A percentile compares a stretch with the other conserved stretches of the same genome.
These are phyloP conservation scores for Angomonas ambiguus DNA, from an alignment of 208 protist genomes.

Conservation along the genomic window DNA sequence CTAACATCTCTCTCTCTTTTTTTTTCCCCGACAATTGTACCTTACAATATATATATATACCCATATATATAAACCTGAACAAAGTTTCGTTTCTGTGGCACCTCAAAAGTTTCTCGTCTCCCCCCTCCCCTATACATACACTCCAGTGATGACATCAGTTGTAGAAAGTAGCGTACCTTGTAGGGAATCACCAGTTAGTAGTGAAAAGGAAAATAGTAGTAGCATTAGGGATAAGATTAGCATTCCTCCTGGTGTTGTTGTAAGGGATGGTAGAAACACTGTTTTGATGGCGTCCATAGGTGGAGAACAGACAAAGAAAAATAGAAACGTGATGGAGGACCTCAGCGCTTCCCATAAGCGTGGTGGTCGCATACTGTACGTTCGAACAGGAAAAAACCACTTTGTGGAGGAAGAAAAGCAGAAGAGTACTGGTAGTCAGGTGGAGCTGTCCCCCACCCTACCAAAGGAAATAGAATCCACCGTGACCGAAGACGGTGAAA, in stretches of 20 bases:
- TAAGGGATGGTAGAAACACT: too few species aligned
- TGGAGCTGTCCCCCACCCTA: background rate
- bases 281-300: too few species aligned
- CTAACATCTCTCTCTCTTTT: background rate
- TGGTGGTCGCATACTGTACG: background rate
- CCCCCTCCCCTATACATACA: background rate
- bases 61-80: too few species aligned
- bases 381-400: background rate
- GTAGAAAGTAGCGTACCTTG: background rate
- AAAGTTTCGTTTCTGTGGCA: too few species aligned
- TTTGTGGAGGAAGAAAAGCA: background rate
- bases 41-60: too few species aligned
- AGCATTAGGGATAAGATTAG: background rate
- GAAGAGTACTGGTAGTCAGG: background rate
- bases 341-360: background rate
- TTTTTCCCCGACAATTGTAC: too few species aligned
- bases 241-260: too few species aligned
- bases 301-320: background rate
- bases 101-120: too few species aligned
- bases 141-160: background rate
- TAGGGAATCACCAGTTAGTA: background rate
- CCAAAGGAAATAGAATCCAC: background rate
- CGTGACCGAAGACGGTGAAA: background rate
- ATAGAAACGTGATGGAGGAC: background rate
- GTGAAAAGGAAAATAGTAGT: background rate